These are phyloP conservation scores for Spergularia azorica DNA, from an alignment of 179 eudicot genomes.

Conservation along the genomic window DNA sequence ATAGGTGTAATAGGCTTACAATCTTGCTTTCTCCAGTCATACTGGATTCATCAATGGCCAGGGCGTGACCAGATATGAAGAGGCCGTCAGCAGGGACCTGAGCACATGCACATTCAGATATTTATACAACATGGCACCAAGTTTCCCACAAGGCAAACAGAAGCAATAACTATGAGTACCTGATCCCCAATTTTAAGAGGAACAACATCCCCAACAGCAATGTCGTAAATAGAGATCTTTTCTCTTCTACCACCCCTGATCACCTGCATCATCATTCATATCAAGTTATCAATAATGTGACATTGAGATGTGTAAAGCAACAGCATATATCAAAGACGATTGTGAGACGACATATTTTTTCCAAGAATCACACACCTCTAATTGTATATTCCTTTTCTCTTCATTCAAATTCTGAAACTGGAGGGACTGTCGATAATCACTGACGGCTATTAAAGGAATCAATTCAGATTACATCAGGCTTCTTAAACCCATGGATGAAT, in stretches of 20 bases:
- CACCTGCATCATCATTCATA: slow-evolving; percentile 46
- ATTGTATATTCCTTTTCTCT: slow-evolving; percentile 73
- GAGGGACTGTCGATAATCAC: slow-evolving; percentile 90
- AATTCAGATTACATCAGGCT: slow-evolving; percentile 2
- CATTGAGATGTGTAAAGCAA: slow-evolving; percentile 6
- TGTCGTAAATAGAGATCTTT: slow-evolving; percentile 71
- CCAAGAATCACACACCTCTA: slow-evolving; percentile 53
- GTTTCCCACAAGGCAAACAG: neutral
- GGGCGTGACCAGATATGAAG: slow-evolving; percentile 70
- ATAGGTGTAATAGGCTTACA: slow-evolving; percentile 53
- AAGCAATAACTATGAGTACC: slow-evolving; percentile 36
- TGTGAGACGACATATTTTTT: neutral
- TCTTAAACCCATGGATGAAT: neutral
- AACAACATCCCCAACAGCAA: slow-evolving; percentile 85
- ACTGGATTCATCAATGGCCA: slow-evolving; percentile 93
- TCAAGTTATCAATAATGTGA: neutral
- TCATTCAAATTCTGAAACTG: slow-evolving; percentile 85
- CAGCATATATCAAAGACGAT: neutral
- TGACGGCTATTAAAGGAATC: slow-evolving; percentile 47
- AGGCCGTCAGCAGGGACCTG: slow-evolving; percentile 95
- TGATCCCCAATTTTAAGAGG: slow-evolving; percentile 97
- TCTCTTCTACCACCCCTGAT: slow-evolving; percentile 93
- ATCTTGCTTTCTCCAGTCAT: slow-evolving; percentile 98
- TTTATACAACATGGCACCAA: slow-evolving; percentile 8
- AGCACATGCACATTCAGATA: slow-evolving; percentile 3